A percentile compares a stretch with the other conserved stretches of the same genome.
These are phyloP conservation scores for Sordariomycetes sp. DNA, from an alignment of 2,329 filamentous ascomycete genomes.

Conservation along the genomic window DNA sequence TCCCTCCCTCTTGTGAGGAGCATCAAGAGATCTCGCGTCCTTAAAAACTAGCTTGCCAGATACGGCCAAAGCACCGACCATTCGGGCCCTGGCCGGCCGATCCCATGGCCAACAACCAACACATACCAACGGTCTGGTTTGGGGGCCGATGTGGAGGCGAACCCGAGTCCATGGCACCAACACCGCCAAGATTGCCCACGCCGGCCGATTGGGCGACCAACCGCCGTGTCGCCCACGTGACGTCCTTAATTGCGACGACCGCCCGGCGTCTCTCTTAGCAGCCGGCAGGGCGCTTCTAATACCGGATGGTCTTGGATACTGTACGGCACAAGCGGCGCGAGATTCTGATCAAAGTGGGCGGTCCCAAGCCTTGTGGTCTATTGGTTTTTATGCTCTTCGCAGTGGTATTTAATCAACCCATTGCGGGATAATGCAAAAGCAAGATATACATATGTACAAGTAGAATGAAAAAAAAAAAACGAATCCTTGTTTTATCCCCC, in stretches of 20 bases:
- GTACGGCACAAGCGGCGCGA: neutral
- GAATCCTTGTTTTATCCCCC: neutral
- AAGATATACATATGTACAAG: neutral
- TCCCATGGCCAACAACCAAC: no score
- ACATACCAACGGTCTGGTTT: neutral
- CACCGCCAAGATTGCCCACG: neutral
- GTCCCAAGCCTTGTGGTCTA: neutral
- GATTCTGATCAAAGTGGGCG: neutral
- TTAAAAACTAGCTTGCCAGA: no score
- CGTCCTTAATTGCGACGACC: neutral
- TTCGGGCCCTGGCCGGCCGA: no score
- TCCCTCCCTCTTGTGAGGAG: no score
- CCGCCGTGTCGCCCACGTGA: neutral
- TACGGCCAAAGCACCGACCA: no score
- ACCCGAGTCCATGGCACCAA: neutral
- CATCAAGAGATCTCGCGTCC: no score
- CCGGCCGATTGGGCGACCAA: neutral
- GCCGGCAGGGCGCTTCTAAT: no score
- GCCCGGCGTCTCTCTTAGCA: no score
- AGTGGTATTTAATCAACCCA: neutral
- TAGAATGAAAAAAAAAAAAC: neutral
- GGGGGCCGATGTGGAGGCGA: no score
- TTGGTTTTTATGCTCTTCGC: neutral
- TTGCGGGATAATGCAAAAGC: neutral
- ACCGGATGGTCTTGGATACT: no score